Conservation (phyloP, 2,329 filamentous ascomycete genomes). For the Plectosphaerella sp. region DNA sequence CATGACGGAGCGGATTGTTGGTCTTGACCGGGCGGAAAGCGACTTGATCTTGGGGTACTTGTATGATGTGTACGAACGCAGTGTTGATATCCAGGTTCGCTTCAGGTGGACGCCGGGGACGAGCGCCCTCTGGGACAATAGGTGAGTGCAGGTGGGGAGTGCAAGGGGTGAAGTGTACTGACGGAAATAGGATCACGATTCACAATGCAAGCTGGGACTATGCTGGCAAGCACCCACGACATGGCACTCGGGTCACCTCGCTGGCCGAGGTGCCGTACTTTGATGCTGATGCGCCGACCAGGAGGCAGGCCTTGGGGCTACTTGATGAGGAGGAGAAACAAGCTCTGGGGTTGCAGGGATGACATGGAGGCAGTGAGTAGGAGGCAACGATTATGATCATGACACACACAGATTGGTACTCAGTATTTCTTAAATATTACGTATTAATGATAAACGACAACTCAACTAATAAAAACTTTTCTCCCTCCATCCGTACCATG, state of each 20-base stretch:
- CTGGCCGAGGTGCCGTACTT: constrained; percentile 70
- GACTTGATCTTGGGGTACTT: constrained; percentile 64
- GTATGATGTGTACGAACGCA: constrained; percentile 64
- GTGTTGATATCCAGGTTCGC: constrained; percentile 66
- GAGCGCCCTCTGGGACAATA: constrained; percentile 68
- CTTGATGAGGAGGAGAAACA: constrained; percentile 49
- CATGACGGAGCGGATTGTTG: constrained; percentile 66
- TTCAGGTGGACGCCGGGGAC: constrained; percentile 67
- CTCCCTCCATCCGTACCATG: too few species aligned
- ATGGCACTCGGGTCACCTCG: constrained; percentile 68
- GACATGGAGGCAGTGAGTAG: too few species aligned
- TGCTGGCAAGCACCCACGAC: constrained; percentile 59
- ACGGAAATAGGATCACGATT: constrained; percentile 55
- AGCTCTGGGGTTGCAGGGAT: constrained; percentile 12
- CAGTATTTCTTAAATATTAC: too few species aligned
- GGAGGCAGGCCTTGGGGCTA: constrained; percentile 62
- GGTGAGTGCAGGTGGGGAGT: constrained; percentile 28
- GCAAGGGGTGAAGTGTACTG: too few species aligned
- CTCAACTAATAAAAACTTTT: too few species aligned
- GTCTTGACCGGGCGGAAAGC: constrained; percentile 64
- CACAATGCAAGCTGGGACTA: constrained; percentile 75
- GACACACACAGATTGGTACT: too few species aligned
- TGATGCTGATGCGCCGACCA: constrained; percentile 57
- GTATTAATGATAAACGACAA: too few species aligned
- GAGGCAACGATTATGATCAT: too few species aligned